Evolutionary conservation across 148 eudicot genomes (phyloP), one percentile per base, ranked within the genome.

Genomic region (Rhododendron griersonianum): DNA sequence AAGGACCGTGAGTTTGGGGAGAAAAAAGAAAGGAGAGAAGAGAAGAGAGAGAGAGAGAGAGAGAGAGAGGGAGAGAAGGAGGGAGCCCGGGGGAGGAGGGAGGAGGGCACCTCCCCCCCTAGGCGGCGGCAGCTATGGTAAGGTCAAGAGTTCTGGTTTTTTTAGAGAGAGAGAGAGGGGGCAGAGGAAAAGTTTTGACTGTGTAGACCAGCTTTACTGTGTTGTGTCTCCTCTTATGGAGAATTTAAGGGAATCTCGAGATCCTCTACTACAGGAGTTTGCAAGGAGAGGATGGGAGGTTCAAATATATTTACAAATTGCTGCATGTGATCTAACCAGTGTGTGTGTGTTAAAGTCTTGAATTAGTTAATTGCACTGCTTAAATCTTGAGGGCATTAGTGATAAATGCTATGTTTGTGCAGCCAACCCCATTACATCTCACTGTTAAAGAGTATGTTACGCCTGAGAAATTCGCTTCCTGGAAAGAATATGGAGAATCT

Each of bases 401-500:
- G 19, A 84, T 53, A 15, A 13, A 9, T 73, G 25, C 81, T 39
- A 13, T 77, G 13, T 83, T 57, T 57, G 9, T 89, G 94, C 97
- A 96, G 99, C 99, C 98, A 84, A 96, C 99, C 11, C 99, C 99
- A 65, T 88, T 96, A 85, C 98, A 96, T 86, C 96, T 96, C 50
- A 95, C 98, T 25, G 99, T 96, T 8, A 96, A 96, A 91, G 99
- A 95, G 81, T 96, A 92, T 69, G 93, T 96, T 47, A 92, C 95
- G 48, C 99, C 99, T 2, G 95, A 94, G 87, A 96, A 95, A 85
- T 96, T 95, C 83, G 90, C 92, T 78, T 92, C 88, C 88, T 95
- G 99, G 99, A 95, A 95, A 87, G 97, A 95, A 57, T 93, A 93
- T 82, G 99, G 99, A 78, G 99, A 95, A 86, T 90, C 99, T 50